phyloP scores from a whole-genome alignment of 2,329 filamentous ascomycete species.

The Dactylella cylindrospora region DNA sequence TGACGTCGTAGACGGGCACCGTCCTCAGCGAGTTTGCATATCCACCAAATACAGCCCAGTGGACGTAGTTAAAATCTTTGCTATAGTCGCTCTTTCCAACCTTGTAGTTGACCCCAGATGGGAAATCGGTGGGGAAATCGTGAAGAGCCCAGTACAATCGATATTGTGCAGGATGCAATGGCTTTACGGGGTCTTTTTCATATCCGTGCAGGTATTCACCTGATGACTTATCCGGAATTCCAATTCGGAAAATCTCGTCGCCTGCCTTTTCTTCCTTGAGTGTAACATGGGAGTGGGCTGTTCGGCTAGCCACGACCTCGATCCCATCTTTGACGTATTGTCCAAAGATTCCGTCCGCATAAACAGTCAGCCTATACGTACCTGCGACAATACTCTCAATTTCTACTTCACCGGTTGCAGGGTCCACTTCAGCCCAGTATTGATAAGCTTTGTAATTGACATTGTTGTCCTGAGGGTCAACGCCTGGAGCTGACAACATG shows the following conservation, averaged over 20 bases:
- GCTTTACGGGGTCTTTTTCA: constrained; percentile 56
- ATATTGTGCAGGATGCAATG: constrained; percentile 61
- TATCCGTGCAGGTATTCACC: constrained; percentile 65
- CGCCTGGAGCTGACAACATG: constrained; percentile 58
- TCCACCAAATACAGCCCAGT: constrained; percentile 66
- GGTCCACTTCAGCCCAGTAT: constrained; percentile 62
- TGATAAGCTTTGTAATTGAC: constrained; percentile 61
- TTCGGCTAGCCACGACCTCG: constrained; percentile 54
- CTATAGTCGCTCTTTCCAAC: constrained; percentile 59
- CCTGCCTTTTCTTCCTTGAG: constrained; percentile 63
- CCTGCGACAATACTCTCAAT: constrained; percentile 62
- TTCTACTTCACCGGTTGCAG: constrained; percentile 54
- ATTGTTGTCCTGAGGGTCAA: constrained; percentile 63
- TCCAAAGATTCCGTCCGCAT: constrained; percentile 65
- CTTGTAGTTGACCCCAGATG: constrained; percentile 61
- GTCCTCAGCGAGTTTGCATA: constrained; percentile 57
- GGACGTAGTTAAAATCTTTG: constrained; percentile 64
- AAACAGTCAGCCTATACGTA: constrained; percentile 64
- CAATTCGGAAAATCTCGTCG: constrained; percentile 64
- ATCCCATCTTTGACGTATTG: constrained; percentile 61
- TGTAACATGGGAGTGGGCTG: constrained; percentile 52
- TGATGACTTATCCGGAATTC: constrained; percentile 63
- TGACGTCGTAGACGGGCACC: constrained; percentile 55
- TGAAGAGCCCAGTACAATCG: constrained; percentile 64
- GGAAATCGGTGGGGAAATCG: constrained; percentile 64